Conservation (phyloP, 2,329 filamentous ascomycete genomes). For the Cladophialophora yegresii region DNA sequence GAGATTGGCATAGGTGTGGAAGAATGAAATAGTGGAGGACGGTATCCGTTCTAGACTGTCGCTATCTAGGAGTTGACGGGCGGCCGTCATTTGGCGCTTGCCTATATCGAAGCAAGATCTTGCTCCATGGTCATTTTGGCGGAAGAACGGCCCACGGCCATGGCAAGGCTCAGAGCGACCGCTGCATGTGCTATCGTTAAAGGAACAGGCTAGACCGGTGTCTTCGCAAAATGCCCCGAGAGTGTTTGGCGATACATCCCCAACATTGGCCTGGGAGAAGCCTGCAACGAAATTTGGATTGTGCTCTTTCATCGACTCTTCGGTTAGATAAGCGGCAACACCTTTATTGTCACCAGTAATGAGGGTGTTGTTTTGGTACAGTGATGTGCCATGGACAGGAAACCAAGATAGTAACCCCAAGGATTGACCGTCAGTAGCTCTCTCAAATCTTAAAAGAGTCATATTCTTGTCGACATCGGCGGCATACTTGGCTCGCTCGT, state of each 20-base stretch:
- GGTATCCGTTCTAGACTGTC: slow-evolving; percentile 53
- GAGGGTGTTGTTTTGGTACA: slow-evolving; percentile 88
- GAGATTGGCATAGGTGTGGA: slow-evolving; percentile 85
- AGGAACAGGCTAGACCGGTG: slow-evolving; percentile 56
- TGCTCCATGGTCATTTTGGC: slow-evolving; percentile 48
- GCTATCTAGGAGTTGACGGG: slow-evolving; percentile 58
- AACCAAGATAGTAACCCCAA: slow-evolving; percentile 88
- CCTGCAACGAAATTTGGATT: slow-evolving; percentile 73
- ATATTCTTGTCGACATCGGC: slow-evolving; percentile 71
- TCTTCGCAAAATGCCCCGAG: slow-evolving; percentile 89
- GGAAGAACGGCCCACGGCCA: slow-evolving; percentile 51
- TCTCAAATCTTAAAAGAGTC: slow-evolving; percentile 76
- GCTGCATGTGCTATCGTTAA: slow-evolving; percentile 77
- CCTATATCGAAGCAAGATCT: slow-evolving; percentile 55
- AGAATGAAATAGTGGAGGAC: slow-evolving; percentile 70
- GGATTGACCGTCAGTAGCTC: slow-evolving; percentile 71
- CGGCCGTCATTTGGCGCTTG: slow-evolving; percentile 49
- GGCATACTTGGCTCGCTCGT: slow-evolving; percentile 71
- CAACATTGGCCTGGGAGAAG: slow-evolving; percentile 89
- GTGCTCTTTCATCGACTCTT: slow-evolving; percentile 51
- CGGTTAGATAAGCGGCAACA: slow-evolving; percentile 81
- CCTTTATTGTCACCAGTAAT: slow-evolving; percentile 96
- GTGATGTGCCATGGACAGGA: slow-evolving; percentile 85
- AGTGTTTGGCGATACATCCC: slow-evolving; percentile 86
- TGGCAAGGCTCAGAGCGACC: slow-evolving; percentile 49